phyloP scores from a whole-genome alignment of 345 rosid genomes.

The Cochlearia excelsa region DNA sequence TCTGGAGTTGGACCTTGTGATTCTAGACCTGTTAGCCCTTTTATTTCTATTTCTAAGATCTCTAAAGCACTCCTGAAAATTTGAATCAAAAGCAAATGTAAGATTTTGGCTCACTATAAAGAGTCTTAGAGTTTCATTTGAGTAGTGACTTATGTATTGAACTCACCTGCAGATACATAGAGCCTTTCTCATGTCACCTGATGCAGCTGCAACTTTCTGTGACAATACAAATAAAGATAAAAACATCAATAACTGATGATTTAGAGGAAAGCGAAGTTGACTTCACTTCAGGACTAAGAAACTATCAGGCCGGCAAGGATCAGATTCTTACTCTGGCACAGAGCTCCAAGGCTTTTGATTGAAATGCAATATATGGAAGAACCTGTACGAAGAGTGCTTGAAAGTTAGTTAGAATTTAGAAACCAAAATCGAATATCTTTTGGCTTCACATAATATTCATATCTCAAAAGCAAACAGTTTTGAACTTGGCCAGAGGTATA shows the following conservation, averaged over 20 bases:
- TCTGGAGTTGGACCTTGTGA: conserved; percentile 28
- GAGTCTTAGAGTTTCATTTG: too few relatives aligned
- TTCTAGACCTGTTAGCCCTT: conserved; percentile 32
- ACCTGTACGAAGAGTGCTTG: conserved; percentile 40
- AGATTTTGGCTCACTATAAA: too few relatives aligned
- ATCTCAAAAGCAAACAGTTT: too few relatives aligned
- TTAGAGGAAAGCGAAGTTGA: background rate
- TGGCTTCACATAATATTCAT: too few relatives aligned
- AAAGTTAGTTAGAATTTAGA: background rate
- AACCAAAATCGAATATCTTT: too few relatives aligned
- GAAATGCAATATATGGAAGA: conserved; percentile 56
- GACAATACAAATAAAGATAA: conserved; percentile 2
- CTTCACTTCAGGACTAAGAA: too few relatives aligned
- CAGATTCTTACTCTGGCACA: conserved; percentile 81
- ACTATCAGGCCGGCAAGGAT: background rate
- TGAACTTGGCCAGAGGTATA: too few relatives aligned
- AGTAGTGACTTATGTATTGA: background rate
- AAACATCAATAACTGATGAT: background rate
- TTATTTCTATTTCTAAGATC: conserved; percentile 59
- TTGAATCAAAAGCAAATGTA: too few relatives aligned
- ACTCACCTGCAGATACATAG: conserved; percentile 33
- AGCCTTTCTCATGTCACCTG: conserved; percentile 36
- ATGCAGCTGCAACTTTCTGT: conserved; percentile 30
- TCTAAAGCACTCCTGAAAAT: conserved; percentile 58
- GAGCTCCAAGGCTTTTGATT: conserved; percentile 80